A percentile compares a stretch with the other conserved stretches of the same genome.
phyloP scores from a whole-genome alignment of 306 rosid genomes.

The Ormosia emarginata region DNA sequence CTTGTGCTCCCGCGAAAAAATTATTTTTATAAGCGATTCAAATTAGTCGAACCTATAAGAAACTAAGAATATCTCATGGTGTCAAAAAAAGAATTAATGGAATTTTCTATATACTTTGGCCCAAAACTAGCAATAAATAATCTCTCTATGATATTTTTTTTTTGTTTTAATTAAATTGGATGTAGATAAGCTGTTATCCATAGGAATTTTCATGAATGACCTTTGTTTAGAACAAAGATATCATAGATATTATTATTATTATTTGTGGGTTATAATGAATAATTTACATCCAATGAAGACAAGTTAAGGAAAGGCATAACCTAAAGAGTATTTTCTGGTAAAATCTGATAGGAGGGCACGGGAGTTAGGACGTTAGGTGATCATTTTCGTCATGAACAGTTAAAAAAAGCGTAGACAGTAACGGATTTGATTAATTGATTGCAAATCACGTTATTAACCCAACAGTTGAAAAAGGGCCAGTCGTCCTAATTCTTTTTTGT shows the following conservation, averaged over 20 bases:
- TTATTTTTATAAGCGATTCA: too few relatives aligned
- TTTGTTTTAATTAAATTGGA: slow-evolving; percentile 18
- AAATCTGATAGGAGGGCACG: slow-evolving; percentile 35
- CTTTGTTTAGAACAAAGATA: slow-evolving; percentile 26
- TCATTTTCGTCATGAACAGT: slow-evolving; percentile 40
- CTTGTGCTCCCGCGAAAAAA: too few relatives aligned
- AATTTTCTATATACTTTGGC: slow-evolving; percentile 18
- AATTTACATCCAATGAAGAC: slow-evolving; percentile 24
- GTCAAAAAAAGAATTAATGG: too few relatives aligned
- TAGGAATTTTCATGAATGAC: slow-evolving; percentile 25
- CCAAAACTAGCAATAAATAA: slow-evolving; percentile 15
- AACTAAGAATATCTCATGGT: too few relatives aligned
- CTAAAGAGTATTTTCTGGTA: slow-evolving; percentile 30
- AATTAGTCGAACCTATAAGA: too few relatives aligned
- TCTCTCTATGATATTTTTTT: background rate
- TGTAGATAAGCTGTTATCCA: slow-evolving; percentile 49
- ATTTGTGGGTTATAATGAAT: slow-evolving; percentile 18
- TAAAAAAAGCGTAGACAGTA: background rate
- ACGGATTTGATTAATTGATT: slow-evolving; percentile 2
- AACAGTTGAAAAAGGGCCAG: slow-evolving; percentile 1
- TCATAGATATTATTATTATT: slow-evolving; percentile 1
- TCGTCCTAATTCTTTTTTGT: background rate
- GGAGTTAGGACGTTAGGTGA: slow-evolving; percentile 52
- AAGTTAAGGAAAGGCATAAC: slow-evolving; percentile 21
- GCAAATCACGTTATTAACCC: background rate